Evolutionary conservation across 345 rosid species (phyloP).

Genomic region (Mangifera indica): DNA sequence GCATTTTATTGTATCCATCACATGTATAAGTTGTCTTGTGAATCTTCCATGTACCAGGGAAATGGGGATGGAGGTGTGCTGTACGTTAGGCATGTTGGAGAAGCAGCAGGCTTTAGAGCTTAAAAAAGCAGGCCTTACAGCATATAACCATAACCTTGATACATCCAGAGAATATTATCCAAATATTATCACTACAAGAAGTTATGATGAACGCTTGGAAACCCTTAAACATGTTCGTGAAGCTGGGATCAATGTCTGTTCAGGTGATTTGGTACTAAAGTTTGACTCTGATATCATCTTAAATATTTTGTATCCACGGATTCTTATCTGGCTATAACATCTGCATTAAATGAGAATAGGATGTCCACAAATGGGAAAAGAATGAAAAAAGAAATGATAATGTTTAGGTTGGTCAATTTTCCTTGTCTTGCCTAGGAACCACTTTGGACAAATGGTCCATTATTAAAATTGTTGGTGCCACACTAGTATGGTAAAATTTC

Average conservation of each 20-base stretch:
- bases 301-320: not conserved
- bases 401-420: not conserved
- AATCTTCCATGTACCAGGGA: no score
- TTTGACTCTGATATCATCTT: not conserved
- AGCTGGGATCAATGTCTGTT: slow-evolving; percentile 94
- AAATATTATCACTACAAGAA: slow-evolving; percentile 88
- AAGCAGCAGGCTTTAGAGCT: no score
- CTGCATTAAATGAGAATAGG: not conserved
- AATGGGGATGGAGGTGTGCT: no score
- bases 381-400: not conserved
- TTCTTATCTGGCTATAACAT: not conserved
- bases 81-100: no score
- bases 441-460: not conserved
- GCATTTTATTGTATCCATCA: slow-evolving; percentile 2
- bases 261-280: slow-evolving; percentile 54
- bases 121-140: no score
- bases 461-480: not conserved
- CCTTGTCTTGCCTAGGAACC: not conserved
- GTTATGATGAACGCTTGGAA: slow-evolving; percentile 86
- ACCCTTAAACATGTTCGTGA: slow-evolving; percentile 83
- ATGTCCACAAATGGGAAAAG: not conserved
- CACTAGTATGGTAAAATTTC: not conserved
- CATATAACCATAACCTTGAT: no score
- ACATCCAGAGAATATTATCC: no score
- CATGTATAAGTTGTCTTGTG: slow-evolving; percentile 6